Conservation (phyloP, 208 protist genomes). For the Wallacemonas collosoma region DNA sequence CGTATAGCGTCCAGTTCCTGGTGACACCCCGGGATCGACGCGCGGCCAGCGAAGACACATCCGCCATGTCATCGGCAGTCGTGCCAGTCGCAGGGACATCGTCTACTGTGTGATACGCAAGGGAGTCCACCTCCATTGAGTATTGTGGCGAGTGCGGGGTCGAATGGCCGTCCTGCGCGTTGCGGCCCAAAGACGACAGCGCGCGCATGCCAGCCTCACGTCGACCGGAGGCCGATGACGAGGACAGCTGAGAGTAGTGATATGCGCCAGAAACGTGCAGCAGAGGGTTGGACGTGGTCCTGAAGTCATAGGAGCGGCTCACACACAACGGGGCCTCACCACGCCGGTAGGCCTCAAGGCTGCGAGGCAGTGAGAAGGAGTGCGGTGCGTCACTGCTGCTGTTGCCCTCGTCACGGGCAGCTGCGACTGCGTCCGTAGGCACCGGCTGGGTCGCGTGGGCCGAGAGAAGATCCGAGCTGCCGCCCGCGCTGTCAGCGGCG, state of each 20-base stretch:
- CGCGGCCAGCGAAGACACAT: constrained; percentile 4
- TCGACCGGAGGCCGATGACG: neutral
- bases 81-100: neutral
- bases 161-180: no score
- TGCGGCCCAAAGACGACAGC: neutral
- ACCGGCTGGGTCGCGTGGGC: constrained; percentile 8
- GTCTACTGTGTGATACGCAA: no score
- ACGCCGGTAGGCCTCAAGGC: constrained; percentile 14
- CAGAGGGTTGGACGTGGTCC: constrained; percentile 30
- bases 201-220: neutral
- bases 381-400: constrained; percentile 5
- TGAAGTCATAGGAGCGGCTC: constrained; percentile 38
- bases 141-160: no score
- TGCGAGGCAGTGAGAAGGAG: constrained; percentile 13
- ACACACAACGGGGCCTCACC: constrained; percentile 26
- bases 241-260: neutral
- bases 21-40: neutral
- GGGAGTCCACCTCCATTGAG: no score
- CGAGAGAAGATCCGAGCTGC: no score
- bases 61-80: constrained; percentile 12
- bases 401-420: constrained; percentile 8
- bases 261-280: constrained; percentile 23
- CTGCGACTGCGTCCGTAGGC: neutral
- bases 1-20: constrained; percentile 4
- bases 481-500: neutral